These are phyloP conservation scores for Byssothecium circinans DNA, from an alignment of 2,329 filamentous ascomycete genomes.

Conservation along the genomic window DNA sequence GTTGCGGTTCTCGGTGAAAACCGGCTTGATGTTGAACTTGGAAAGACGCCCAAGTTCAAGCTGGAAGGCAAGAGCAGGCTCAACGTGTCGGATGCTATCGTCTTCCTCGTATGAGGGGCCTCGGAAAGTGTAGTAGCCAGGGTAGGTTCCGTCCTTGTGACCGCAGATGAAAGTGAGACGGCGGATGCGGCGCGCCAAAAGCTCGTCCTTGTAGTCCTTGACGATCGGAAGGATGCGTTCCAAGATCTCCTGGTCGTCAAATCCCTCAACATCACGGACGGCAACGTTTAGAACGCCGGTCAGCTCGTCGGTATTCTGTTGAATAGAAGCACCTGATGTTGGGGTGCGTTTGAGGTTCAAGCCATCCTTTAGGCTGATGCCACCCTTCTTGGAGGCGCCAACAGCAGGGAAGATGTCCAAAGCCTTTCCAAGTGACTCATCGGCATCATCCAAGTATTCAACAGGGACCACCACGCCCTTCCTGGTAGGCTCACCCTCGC, in stretches of 20 bases:
- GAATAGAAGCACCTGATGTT: conserved; percentile 37
- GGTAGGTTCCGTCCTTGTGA: conserved; percentile 89
- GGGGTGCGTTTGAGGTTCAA: conserved; percentile 68
- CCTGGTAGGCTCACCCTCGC: conserved; percentile 72
- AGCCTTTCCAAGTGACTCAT: conserved; percentile 81
- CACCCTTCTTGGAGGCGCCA: conserved; percentile 56
- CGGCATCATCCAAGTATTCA: conserved; percentile 89
- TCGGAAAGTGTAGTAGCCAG: conserved; percentile 97
- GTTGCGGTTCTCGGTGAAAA: conserved; percentile 98
- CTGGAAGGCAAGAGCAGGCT: conserved; percentile 97
- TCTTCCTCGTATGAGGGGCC: conserved; percentile 89
- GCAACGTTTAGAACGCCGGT: conserved; percentile 92
- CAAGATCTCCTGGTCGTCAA: conserved; percentile 79
- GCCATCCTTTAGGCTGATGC: conserved; percentile 39
- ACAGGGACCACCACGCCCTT: conserved; percentile 95
- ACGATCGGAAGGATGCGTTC: conserved; percentile 75
- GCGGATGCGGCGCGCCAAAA: conserved; percentile 78
- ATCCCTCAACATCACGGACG: conserved; percentile 81
- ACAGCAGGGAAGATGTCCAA: conserved; percentile 76
- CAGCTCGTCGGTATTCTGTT: conserved; percentile 71
- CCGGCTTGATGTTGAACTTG: conserved; percentile 97
- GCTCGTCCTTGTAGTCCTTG: conserved; percentile 78
- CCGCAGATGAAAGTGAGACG: conserved; percentile 96
- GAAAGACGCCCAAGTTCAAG: conserved; percentile 90
- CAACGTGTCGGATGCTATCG: conserved; percentile 92